phyloP scores from a whole-genome alignment of 768 basidiomycete genomes.

The Psilocybe azurescens region DNA sequence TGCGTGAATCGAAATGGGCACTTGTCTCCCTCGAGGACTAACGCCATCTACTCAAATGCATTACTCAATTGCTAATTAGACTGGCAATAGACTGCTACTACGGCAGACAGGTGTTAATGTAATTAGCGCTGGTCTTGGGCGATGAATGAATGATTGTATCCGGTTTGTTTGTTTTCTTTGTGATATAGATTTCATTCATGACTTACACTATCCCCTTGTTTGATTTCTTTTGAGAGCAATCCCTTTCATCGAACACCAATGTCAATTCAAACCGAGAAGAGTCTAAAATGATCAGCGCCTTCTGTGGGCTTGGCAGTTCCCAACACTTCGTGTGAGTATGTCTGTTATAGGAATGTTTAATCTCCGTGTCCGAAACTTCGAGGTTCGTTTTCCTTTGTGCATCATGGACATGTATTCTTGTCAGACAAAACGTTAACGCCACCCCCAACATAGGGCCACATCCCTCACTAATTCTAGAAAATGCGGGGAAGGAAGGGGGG shows the following conservation, averaged over 20 bases:
- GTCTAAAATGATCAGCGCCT: background rate
- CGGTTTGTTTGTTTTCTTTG: background rate
- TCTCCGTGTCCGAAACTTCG: background rate
- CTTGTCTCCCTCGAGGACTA: background rate
- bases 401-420: background rate
- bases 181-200: background rate
- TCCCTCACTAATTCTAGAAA: background rate
- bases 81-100: background rate
- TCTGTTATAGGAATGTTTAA: background rate
- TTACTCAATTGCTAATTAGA: background rate
- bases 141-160: background rate
- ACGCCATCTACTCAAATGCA: background rate
- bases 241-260: background rate
- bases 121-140: background rate
- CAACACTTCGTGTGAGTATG: background rate
- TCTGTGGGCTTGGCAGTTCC: background rate
- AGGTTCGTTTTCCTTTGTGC: background rate
- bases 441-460: background rate
- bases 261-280: background rate
- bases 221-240: background rate
- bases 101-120: background rate
- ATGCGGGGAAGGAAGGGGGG: background rate
- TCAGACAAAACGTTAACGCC: background rate
- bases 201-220: background rate
- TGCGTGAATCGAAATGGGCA: background rate